Evolutionary conservation across 805 yeast genomes (phyloP), one percentile per base, ranked within the genome.

Genomic region (Monosporozyma aerobia): DNA sequence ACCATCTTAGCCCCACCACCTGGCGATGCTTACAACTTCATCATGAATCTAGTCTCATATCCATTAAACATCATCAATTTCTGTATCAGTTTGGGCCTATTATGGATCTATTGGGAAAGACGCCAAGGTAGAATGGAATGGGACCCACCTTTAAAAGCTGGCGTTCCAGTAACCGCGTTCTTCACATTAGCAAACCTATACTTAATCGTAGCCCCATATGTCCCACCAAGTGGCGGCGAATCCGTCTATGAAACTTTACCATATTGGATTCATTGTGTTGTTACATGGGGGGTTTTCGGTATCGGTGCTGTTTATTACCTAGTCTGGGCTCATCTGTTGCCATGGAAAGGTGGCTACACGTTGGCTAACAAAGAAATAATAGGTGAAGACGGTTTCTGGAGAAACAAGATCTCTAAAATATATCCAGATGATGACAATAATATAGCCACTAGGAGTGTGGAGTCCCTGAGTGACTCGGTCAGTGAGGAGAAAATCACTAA

Each of bases 11-110:
- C 92, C 3, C 87, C 88, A 44, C 92, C 94, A 19, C 87, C 90
- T 27, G 95, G 94, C 53, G 95, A 87, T 64, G 95, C 95, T 48
- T 87, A 86, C 72, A 84, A 85, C 68, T 85, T 88, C 65, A 80
- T 87, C 59, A 67, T 85, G 68, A 87, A 88, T 69, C 75, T 88
- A 72, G 83, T 86, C 60, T 81, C 92, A 1, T 87, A 87, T 66
- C 92, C 95, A 49, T 77, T 83, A 71, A 84, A 87, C 63, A 83
- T 87, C 49, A 84, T 87, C 61, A 84, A 87, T 66, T 72, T 82
- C 33, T 73, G 74, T 45, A 81, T 87, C 40, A 82, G 85, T 16
- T 60, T 76, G 50, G 95, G 87, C 16, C 49, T 68, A 16, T 65
- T 87, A 48, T 78, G 75, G 64, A 68, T 85, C 49, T 78, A 82